Base-by-base conservation (phyloP, 768 basidiomycete species). In the Auricularia sp. region DNA sequence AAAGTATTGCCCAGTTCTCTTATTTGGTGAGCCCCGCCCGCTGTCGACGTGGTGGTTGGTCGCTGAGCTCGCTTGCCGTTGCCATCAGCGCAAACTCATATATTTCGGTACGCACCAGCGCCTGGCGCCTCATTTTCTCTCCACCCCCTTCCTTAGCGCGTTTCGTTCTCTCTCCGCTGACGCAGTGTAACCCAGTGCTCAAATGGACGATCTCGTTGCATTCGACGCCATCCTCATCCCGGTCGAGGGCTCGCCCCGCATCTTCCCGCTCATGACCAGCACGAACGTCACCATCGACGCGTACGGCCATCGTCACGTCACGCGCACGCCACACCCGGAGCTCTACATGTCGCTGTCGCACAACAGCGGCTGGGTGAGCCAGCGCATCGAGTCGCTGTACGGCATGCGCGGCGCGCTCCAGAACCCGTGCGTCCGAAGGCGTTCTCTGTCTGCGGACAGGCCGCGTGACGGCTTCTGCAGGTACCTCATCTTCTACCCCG, bases 401-500 rank as follows among this genome's bases (percentile, higher is more conserved):
- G 84, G 86, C 69, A 91, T 92, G 89, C 87, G 83, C 70, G 83
- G 83, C 65, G 89, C 86, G 61, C 91, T 92, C 72, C 77, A 84
- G 33, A 82, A 86, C 67, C 90, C 90, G 16, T 59, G 56, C 56
- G 56, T 35, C 14, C 8, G 23, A 35, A 29, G 4, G 8, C 21
- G 12, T 29, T 12, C 56, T 59, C 53, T 42, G 39, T 18, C 10
- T 12, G 8, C 47, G 56, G 56, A 10, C 56, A 18, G 7, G 29
- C 33, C 14, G 11, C 56, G 29, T n/a, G 53, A n/a, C 56, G 56
- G 56, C 21, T 23, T 34, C 29, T 59, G 47, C 21, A 59, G 56
- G 16, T 92, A 91, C 76, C 85, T 91, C 69, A 79, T 91, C 61
- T 92, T 90, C 72, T 92, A 89, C 68, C 90, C 90, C 1, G 77